Conservation (phyloP, 768 basidiomycete genomes). For the Candolleomyces efflorescens region DNA sequence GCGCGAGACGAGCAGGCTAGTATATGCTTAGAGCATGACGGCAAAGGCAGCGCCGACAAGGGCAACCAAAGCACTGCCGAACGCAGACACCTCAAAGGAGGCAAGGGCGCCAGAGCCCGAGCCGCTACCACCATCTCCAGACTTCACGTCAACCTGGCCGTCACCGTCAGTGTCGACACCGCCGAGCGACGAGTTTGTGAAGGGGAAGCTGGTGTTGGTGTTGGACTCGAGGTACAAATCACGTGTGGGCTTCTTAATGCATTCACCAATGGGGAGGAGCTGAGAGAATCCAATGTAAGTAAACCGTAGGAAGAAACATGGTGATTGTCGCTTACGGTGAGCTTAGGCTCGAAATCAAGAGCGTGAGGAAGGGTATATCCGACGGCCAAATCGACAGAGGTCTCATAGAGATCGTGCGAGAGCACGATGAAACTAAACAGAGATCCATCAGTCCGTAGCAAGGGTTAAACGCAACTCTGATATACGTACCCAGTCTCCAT, state of each 20-base stretch:
- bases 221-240: conserved; percentile 87
- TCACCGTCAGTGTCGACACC: conserved; percentile 37
- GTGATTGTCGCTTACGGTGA: too few relatives aligned
- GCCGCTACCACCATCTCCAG: conserved; percentile 19
- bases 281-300: not conserved
- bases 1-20: too few relatives aligned
- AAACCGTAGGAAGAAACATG: too few relatives aligned
- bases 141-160: conserved; percentile 31
- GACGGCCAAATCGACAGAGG: conserved; percentile 86
- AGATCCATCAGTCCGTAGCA: conserved; percentile 3
- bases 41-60: not conserved
- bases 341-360: too few relatives aligned
- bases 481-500: conserved; percentile 53
- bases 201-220: conserved; percentile 63
- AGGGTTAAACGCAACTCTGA: not conserved
- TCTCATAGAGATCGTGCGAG: conserved; percentile 79
- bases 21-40: not conserved
- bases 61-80: conserved; percentile 1
- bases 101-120: not conserved
- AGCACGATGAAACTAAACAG: conserved; percentile 74
- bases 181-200: conserved; percentile 31
- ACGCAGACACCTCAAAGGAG: not conserved
- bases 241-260: conserved; percentile 55
- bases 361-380: conserved; percentile 28
- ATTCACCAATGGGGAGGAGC: conserved; percentile 73